A percentile compares a stretch with the other conserved stretches of the same genome.
Conservation (phyloP, 768 basidiomycete species). For the Scleroderma citrinum region DNA sequence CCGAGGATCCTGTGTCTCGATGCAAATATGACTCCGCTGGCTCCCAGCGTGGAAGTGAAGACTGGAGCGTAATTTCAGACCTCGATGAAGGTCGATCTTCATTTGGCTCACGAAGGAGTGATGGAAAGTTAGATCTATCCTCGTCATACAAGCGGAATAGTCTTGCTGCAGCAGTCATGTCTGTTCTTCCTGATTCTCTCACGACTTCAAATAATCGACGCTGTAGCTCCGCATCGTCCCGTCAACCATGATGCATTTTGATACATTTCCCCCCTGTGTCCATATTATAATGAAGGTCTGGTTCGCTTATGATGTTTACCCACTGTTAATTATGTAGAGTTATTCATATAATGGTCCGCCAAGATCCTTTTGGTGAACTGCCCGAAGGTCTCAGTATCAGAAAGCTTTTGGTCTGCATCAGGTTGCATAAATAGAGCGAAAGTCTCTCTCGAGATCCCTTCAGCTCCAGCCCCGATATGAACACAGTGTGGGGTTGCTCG, state of each 20-base stretch:
- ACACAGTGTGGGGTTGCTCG: conserved; percentile 96
- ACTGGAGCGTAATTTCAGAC: conserved; percentile 87
- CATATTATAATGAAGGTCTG: conserved; percentile 4
- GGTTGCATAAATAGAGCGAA: conserved; percentile 90
- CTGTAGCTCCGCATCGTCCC: conserved; percentile 30
- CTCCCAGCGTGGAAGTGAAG: conserved; percentile 61
- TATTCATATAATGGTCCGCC: conserved; percentile 39
- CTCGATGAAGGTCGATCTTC: conserved; percentile 57
- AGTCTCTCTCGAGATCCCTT: conserved; percentile 73
- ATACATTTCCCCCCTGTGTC: background rate
- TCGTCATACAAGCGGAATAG: conserved; percentile 53
- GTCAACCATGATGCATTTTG: conserved; percentile 14
- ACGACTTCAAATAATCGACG: conserved; percentile 37
- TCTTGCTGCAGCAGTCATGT: conserved; percentile 55
- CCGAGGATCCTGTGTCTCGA: conserved; percentile 32
- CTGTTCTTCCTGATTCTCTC: conserved; percentile 54
- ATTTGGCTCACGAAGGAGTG: conserved; percentile 44
- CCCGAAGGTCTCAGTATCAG: conserved; percentile 73
- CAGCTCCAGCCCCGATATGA: conserved; percentile 54
- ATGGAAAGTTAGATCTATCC: conserved; percentile 31
- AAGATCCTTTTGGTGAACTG: conserved; percentile 85
- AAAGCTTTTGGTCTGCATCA: conserved; percentile 70
- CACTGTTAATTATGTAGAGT: conserved; percentile 13
- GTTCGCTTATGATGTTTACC: background rate
- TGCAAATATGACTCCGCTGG: conserved; percentile 53